Conservation (phyloP, 768 basidiomycete species). For the Suillus fuscotomentosus region DNA sequence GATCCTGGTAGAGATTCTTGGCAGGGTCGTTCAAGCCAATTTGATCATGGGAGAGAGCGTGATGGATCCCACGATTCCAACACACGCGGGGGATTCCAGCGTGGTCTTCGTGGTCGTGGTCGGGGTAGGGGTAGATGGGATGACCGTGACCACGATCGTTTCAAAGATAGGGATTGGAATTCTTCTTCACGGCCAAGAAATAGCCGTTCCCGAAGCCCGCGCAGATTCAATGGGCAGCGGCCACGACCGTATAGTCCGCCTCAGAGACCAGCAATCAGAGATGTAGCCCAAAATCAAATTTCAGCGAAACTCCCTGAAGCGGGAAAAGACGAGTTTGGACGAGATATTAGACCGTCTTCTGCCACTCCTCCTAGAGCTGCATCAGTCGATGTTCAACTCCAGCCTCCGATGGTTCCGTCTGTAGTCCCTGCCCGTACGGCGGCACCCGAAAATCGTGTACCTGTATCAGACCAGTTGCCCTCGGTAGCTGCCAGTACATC, state of each 20-base stretch:
- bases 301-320: slow-evolving; percentile 28
- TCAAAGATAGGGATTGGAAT: slow-evolving; percentile 42
- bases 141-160: slow-evolving; percentile 44
- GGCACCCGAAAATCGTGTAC: slow-evolving; percentile 49
- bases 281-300: slow-evolving; percentile 26
- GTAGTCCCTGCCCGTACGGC: slow-evolving; percentile 43
- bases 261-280: slow-evolving; percentile 37
- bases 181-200: slow-evolving; percentile 42
- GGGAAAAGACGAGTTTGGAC: slow-evolving; percentile 86
- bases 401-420: slow-evolving; percentile 33
- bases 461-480: slow-evolving; percentile 36
- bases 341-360: slow-evolving; percentile 67
- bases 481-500: slow-evolving; percentile 59
- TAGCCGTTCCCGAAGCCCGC: slow-evolving; percentile 78
- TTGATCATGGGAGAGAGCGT: slow-evolving; percentile 45
- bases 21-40: slow-evolving; percentile 26
- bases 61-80: slow-evolving; percentile 46
- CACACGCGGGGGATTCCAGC: slow-evolving; percentile 53
- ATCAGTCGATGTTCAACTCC: slow-evolving; percentile 25
- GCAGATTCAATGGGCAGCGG: slow-evolving; percentile 51
- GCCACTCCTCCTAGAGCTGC: slow-evolving; percentile 28
- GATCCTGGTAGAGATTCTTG: slow-evolving; percentile 36
- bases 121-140: slow-evolving; percentile 61
- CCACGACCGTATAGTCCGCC: slow-evolving; percentile 64
- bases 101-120: slow-evolving; percentile 58